Evolutionary conservation across 2,329 filamentous ascomycete genomes (phyloP).

Genomic region (Penicillium sumatraense): DNA sequence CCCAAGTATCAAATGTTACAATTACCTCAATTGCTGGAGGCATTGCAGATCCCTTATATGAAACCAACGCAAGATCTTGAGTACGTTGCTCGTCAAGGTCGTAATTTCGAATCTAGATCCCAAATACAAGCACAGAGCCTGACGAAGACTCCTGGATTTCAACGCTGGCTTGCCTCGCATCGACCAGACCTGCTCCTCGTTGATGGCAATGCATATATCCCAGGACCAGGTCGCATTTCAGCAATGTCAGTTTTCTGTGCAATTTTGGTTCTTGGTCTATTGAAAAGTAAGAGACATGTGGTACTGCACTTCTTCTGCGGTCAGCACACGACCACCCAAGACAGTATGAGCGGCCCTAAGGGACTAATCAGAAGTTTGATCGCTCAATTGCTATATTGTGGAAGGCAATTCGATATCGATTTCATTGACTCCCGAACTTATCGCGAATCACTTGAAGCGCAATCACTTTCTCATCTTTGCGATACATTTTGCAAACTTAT

Average conservation of each 20-base stretch:
- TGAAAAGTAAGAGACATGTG: background rate
- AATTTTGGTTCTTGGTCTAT: background rate
- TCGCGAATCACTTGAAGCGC: slow-evolving; percentile 1
- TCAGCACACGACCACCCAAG: background rate
- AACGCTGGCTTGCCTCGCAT: background rate
- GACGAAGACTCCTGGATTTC: background rate
- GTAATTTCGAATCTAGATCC: background rate
- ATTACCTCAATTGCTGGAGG: background rate
- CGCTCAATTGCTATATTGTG: background rate
- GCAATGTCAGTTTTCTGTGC: slow-evolving; percentile 2
- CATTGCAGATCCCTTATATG: background rate
- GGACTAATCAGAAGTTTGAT: slow-evolving; percentile 1
- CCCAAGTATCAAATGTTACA: background rate
- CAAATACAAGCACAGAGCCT: slow-evolving; percentile 1
- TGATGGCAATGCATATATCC: background rate
- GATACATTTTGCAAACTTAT: slow-evolving; percentile 4
- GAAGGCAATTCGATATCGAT: slow-evolving; percentile 1
- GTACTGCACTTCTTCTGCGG: slow-evolving; percentile 2
- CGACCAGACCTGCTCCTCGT: background rate
- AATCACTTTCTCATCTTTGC: slow-evolving; percentile 1
- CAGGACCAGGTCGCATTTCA: background rate
- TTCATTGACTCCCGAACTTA: slow-evolving; percentile 2
- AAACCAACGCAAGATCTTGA: background rate
- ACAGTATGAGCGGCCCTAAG: background rate
- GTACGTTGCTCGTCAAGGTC: background rate